Evolutionary conservation across 306 rosid genomes (phyloP).

Genomic region (Rosa lucieae): DNA sequence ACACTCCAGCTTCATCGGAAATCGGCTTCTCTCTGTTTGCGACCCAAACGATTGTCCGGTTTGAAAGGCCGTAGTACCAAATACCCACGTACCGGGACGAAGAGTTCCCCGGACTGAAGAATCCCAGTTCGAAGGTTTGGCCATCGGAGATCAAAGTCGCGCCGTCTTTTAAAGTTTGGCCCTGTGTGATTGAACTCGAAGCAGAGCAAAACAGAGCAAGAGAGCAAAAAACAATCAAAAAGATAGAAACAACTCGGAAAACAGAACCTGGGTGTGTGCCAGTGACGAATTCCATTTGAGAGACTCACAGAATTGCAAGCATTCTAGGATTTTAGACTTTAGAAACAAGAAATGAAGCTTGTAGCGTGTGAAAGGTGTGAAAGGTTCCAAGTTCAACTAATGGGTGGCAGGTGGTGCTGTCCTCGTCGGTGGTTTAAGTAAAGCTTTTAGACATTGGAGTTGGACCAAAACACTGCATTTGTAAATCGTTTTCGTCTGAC

Average conservation of each 20-base stretch:
- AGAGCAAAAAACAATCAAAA: slow-evolving; percentile 24
- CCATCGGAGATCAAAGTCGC: slow-evolving; percentile 36
- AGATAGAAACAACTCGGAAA: neutral
- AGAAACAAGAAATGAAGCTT: neutral
- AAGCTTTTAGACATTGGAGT: neutral
- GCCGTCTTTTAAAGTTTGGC: slow-evolving; percentile 32
- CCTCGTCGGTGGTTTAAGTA: neutral
- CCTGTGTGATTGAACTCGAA: slow-evolving; percentile 32
- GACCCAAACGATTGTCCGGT: slow-evolving; percentile 44
- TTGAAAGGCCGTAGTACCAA: slow-evolving; percentile 51
- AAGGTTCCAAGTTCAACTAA: neutral
- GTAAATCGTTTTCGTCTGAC: neutral
- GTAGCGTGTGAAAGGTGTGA: neutral
- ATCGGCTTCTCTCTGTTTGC: slow-evolving; percentile 69
- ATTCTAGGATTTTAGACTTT: neutral
- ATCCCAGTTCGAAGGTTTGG: slow-evolving; percentile 53
- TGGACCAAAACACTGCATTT: neutral
- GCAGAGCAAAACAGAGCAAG: slow-evolving; percentile 37
- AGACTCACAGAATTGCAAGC: neutral
- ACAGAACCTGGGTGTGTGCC: slow-evolving; percentile 14
- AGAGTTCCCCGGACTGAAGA: slow-evolving; percentile 48
- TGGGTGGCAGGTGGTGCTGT: slow-evolving; percentile 15
- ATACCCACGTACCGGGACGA: slow-evolving; percentile 62
- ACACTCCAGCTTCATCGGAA: slow-evolving; percentile 35
- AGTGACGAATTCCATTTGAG: slow-evolving; percentile 22